phyloP scores from a whole-genome alignment of 2,329 filamentous ascomycete species.

The Podosphaera xanthii region DNA sequence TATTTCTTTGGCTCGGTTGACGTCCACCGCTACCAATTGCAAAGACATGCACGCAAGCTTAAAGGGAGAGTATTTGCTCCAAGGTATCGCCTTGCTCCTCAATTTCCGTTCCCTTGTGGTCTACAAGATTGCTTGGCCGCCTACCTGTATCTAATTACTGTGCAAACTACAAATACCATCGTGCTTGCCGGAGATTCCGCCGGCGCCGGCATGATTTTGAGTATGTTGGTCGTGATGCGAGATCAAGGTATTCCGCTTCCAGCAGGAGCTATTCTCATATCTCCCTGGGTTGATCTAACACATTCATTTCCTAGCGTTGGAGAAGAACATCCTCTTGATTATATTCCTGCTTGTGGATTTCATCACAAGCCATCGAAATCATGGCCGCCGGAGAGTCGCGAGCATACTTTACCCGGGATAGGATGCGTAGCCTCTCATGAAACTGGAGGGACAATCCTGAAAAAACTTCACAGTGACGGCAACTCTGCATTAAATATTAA shows the following conservation, averaged over 20 bases:
- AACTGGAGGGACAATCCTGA: slow-evolving; percentile 17
- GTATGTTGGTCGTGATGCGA: slow-evolving; percentile 55
- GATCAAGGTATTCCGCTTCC: slow-evolving; percentile 69
- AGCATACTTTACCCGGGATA: slow-evolving; percentile 35
- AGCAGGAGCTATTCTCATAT: slow-evolving; percentile 74
- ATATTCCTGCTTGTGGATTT: slow-evolving; percentile 73
- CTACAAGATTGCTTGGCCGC: slow-evolving; percentile 74
- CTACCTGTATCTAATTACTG: slow-evolving; percentile 59
- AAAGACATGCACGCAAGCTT: slow-evolving; percentile 81
- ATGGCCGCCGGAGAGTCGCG: slow-evolving; percentile 81
- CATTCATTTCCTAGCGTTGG: slow-evolving; percentile 89
- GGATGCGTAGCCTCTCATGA: slow-evolving; percentile 18
- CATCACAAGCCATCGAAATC: slow-evolving; percentile 68
- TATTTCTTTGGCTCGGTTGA: slow-evolving; percentile 94
- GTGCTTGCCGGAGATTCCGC: slow-evolving; percentile 82
- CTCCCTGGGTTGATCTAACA: slow-evolving; percentile 86
- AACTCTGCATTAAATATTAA: slow-evolving; percentile 14
- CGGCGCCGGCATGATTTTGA: slow-evolving; percentile 73
- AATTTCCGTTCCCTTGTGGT: slow-evolving; percentile 89
- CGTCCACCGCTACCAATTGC: slow-evolving; percentile 95
- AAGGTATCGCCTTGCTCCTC: slow-evolving; percentile 67
- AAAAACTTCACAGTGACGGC: slow-evolving; percentile 16
- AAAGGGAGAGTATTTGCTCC: slow-evolving; percentile 77
- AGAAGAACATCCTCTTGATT: slow-evolving; percentile 51
- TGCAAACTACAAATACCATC: slow-evolving; percentile 60